Evolutionary conservation across 371 early-diverging fungal genomes (phyloP).

Genomic region (Basidiobolus meristosporus): DNA sequence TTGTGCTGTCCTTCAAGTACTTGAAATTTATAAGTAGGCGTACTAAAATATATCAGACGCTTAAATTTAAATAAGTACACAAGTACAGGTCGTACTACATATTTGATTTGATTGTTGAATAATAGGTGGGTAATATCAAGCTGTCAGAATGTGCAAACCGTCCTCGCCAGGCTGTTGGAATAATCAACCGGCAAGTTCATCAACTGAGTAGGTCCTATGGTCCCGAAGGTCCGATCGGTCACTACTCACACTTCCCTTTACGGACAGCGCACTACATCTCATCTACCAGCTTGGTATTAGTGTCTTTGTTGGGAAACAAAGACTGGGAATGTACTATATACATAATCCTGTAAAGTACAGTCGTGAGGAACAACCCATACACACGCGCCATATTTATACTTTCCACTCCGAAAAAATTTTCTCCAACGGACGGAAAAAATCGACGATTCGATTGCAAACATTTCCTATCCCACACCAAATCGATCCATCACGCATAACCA

Average conservation of each 20-base stretch:
- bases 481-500: too few species aligned
- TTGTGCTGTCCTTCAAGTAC: too few species aligned
- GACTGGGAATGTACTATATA: conserved; percentile 15
- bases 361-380: conserved; percentile 1
- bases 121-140: conserved; percentile 5
- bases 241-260: conserved; percentile 14
- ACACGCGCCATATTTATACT: too few species aligned
- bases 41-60: too few species aligned
- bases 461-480: too few species aligned
- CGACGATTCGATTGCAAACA: too few species aligned
- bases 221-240: conserved; percentile 1
- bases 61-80: too few species aligned
- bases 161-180: conserved; percentile 9
- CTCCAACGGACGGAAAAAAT: too few species aligned
- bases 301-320: conserved; percentile 17
- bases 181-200: conserved; percentile 13
- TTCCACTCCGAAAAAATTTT: too few species aligned
- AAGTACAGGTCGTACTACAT: background rate
- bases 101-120: conserved; percentile 1
- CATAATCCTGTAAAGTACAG: conserved; percentile 17
- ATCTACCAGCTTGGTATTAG: conserved; percentile 16
- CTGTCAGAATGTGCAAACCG: conserved; percentile 17
- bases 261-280: conserved; percentile 16
- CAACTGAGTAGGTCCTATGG: conserved; percentile 9
- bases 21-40: too few species aligned